Conservation (phyloP, 306 rosid genomes). For the Sechiopsis laciniata region DNA sequence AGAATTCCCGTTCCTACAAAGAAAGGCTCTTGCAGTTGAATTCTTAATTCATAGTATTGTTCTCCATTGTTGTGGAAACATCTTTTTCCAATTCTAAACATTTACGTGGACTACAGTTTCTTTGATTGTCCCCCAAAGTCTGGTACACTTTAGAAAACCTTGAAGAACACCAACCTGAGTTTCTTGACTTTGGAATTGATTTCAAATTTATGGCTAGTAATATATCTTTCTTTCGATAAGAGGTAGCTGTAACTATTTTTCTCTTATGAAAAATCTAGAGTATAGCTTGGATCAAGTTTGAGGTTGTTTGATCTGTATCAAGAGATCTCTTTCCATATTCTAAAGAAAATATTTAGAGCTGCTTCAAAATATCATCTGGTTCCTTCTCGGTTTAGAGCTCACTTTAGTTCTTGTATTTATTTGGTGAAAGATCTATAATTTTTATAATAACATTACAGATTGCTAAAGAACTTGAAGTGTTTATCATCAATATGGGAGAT, state of each 20-base stretch:
- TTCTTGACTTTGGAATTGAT: not conserved
- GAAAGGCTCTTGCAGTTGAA: not conserved
- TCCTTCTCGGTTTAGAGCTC: not conserved
- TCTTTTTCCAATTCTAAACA: not conserved
- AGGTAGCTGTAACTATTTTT: not conserved
- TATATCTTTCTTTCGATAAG: not conserved
- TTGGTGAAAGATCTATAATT: not conserved
- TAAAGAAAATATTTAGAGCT: not conserved
- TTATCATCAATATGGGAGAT: conserved; percentile 64
- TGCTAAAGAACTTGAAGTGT: not conserved
- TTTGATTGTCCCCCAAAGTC: not conserved
- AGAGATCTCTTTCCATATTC: not conserved
- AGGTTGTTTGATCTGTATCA: not conserved
- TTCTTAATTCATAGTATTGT: not conserved
- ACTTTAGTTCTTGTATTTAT: not conserved
- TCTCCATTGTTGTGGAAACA: not conserved
- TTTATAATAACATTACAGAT: not conserved
- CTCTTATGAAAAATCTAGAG: not conserved
- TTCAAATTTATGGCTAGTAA: not conserved
- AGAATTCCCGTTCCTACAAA: not conserved
- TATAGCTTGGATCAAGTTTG: not conserved
- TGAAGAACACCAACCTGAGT: not conserved
- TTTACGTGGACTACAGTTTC: not conserved
- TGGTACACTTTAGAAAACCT: not conserved
- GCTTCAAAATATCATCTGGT: not conserved